Percentiles rank a stretch among this genome's conserved stretches.
These are phyloP conservation scores for Beauveria sp. DNA, from an alignment of 2,329 filamentous ascomycete genomes.

Conservation along the genomic window DNA sequence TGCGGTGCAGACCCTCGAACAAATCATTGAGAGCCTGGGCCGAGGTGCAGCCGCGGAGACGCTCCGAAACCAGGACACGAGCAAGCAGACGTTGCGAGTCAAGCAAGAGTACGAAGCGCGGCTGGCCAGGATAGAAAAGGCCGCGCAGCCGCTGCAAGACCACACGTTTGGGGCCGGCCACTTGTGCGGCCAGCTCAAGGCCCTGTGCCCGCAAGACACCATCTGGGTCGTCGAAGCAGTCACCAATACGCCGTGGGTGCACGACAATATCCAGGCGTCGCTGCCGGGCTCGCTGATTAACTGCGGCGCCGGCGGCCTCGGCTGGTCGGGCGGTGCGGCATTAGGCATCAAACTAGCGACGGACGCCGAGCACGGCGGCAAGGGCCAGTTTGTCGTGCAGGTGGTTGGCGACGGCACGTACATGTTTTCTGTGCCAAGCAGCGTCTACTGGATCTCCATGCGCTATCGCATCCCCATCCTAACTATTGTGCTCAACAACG, in stretches of 20 bases:
- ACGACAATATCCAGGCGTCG: slow-evolving; percentile 62
- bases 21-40: slow-evolving; percentile 57
- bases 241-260: slow-evolving; percentile 59
- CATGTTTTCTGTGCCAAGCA: slow-evolving; percentile 46
- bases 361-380: slow-evolving; percentile 33
- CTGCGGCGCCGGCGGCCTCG: slow-evolving; percentile 71
- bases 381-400: slow-evolving; percentile 44
- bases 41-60: slow-evolving; percentile 35
- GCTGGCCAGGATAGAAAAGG: slow-evolving; percentile 50
- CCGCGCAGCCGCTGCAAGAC: slow-evolving; percentile 50
- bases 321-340: slow-evolving; percentile 71
- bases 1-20: slow-evolving; percentile 55
- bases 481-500: slow-evolving; percentile 50
- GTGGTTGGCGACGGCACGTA: slow-evolving; percentile 52
- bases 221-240: slow-evolving; percentile 75
- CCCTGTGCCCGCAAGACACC: slow-evolving; percentile 39
- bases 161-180: slow-evolving; percentile 40
- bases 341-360: slow-evolving; percentile 69
- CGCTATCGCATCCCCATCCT: slow-evolving; percentile 47
- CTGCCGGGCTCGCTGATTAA: slow-evolving; percentile 71
- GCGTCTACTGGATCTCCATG: slow-evolving; percentile 48
- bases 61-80: slow-evolving; percentile 20
- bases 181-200: slow-evolving; percentile 24
- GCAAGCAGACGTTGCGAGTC: not conserved
- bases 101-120: slow-evolving; percentile 45